A percentile compares a stretch with the other conserved stretches of the same genome.
Evolutionary conservation across 2,329 filamentous ascomycete species (phyloP).

Genomic region (Botryotinia narcissicola): DNA sequence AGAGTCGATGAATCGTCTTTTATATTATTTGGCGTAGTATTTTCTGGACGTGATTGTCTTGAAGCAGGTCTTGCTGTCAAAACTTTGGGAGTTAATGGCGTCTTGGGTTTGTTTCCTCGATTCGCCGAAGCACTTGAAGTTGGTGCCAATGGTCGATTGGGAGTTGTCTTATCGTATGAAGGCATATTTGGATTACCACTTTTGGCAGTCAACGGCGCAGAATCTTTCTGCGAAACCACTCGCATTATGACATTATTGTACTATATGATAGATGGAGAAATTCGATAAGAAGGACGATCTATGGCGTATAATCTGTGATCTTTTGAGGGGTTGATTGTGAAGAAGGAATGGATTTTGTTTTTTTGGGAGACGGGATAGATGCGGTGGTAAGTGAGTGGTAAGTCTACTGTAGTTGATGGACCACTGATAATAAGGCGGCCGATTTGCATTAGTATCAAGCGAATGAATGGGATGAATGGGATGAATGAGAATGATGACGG

Average conservation of each 20-base stretch:
- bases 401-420: neutral
- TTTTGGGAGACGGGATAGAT: neutral
- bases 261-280: constrained; percentile 26
- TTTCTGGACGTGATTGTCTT: constrained; percentile 42
- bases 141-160: constrained; percentile 59
- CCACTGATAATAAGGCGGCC: neutral
- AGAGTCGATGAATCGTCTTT: constrained; percentile 54
- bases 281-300: neutral
- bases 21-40: constrained; percentile 28
- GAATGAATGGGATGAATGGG: neutral
- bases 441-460: neutral
- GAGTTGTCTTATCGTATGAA: constrained; percentile 50
- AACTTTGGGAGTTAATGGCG: constrained; percentile 59
- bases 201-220: constrained; percentile 30
- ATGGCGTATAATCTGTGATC: too few relatives aligned
- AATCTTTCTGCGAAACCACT: constrained; percentile 38
- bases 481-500: neutral
- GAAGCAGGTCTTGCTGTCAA: constrained; percentile 41
- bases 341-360: constrained; percentile 5
- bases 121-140: constrained; percentile 63
- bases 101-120: constrained; percentile 49
- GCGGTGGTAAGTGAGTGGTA: neutral
- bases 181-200: constrained; percentile 41
- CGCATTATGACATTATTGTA: constrained; percentile 47
- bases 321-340: neutral